Conservation (phyloP, 176 grass and related monocot species). For the Juncus effusus region DNA sequence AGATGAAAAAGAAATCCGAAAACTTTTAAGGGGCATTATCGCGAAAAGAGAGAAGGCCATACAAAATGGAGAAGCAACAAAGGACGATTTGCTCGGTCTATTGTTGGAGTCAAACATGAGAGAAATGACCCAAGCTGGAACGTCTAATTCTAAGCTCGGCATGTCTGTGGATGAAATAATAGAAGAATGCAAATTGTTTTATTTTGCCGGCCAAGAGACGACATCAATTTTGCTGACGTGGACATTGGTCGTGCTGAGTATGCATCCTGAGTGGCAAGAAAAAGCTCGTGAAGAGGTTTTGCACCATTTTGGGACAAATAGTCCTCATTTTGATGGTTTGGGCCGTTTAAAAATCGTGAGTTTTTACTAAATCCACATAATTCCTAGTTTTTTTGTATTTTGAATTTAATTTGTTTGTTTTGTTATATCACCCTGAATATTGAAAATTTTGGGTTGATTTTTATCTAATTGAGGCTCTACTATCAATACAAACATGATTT, state of each 20-base stretch:
- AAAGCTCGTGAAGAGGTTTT: constrained; percentile 68
- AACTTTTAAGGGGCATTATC: constrained; percentile 32
- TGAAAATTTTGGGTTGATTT: not conserved
- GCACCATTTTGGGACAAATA: constrained; percentile 42
- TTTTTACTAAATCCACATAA: constrained; percentile 4
- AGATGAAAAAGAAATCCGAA: constrained; percentile 18
- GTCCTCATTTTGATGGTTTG: constrained; percentile 52
- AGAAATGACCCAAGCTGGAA: constrained; percentile 12
- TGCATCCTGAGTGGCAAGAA: constrained; percentile 78
- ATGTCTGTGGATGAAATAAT: constrained; percentile 64
- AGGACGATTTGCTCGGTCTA: constrained; percentile 33
- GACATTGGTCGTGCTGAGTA: constrained; percentile 62
- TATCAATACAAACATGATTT: not conserved
- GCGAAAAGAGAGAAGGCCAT: constrained; percentile 28
- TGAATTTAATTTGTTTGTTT: not conserved
- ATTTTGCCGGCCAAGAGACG: constrained; percentile 79
- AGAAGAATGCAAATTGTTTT: constrained; percentile 86
- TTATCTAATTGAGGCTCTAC: not conserved
- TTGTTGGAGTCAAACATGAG: constrained; percentile 32
- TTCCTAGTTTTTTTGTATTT: not conserved
- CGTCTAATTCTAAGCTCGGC: constrained; percentile 20
- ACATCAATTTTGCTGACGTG: constrained; percentile 78
- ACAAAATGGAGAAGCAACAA: constrained; percentile 1
- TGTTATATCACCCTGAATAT: not conserved
- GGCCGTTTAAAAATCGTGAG: constrained; percentile 71